Evolutionary conservation across 2,329 filamentous ascomycete species (phyloP), one percentile per base, ranked within the genome.

Genomic region (Fusarium brevicatenulatum): DNA sequence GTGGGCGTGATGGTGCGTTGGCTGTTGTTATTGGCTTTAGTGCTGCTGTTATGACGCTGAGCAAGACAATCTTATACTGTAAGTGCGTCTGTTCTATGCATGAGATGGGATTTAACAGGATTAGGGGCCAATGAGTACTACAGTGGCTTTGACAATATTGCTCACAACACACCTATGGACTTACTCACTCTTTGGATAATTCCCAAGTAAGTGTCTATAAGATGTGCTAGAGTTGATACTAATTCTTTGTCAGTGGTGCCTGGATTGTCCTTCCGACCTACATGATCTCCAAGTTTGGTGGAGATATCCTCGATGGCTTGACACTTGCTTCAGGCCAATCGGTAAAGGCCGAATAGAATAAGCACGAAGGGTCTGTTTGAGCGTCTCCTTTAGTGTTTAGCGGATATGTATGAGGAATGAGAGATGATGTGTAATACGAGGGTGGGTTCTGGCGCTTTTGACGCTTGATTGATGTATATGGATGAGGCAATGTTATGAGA

Each of bases 61-160:
- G 86, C 83, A 91, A 90, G 85, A 90, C 89, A n/a, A 78, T 86
- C 16, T 79, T 91, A 5, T 91, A 91, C 77, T 89, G 88, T 89
- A 71, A 79, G 87, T 84, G n/a, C 19, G 6, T 3, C 15, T 23
- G 2, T 25, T 2, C 2, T 50, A 9, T 18, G 5, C 13, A 12
- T 18, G 18, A 10, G 50, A 9, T 16, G 2, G 9, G 4, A 28
- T 11, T 53, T 67, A 21, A 67, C 23, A 9, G 4, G 7, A 5
- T 2, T 21, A 90, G 88, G 86, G 87, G 80, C 86, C 54, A 85
- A 88, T 63, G 89, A 91, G 76, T 87, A 87, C 70, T 90, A 82
- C 76, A 87, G 86, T 10, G 85, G 82, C 40, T 90, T 86, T 72
- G 83, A 83, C 74, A 89, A 89, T 75, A 88, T 90, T 63, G 87